Base-by-base conservation (phyloP, 164 flowering plant species). In the Malania oleifera region DNA sequence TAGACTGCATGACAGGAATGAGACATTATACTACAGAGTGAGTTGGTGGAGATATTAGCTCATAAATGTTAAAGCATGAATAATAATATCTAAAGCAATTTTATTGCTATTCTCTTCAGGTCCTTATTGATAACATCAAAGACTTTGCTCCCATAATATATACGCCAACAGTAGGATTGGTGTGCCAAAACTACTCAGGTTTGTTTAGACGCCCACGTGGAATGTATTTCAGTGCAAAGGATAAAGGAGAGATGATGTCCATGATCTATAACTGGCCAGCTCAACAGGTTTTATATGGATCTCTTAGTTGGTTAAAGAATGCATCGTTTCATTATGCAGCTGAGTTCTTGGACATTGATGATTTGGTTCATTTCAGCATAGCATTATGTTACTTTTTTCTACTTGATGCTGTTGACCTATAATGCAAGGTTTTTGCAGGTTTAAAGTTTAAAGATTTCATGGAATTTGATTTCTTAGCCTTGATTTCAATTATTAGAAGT, bases 221-320 rank as follows among this genome's bases (percentile, higher is more conserved):
- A 40, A 95, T 95, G 99, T 95, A 95, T 75, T 95, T 95, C 72
- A 95, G 99, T 77, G 99, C 95, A 26, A 88, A 83, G 67, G 99
- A 95, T 65, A 95, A 82, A 66, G 97, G 99, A 69, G 99, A 95
- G 77, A 91, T 95, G 97, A 91, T 95, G 95, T 95, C 99, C 28
- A 95, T 95, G 99, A 88, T 95, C 66, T 88, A 91, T 57, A 95
- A 95, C 66, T 95, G 99, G 99, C 99, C 99, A 31, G 71, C 91
- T 59, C 60, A 75, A 17, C 69, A 88, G 87, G 97, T 93, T 82
- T 25, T 20, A 0, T 52, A n/a, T 37, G 4, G 20, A n/a, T 54
- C 15, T 56, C 49, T 7, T 54, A 41, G 43, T n/a, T n/a, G n/a
- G n/a, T n/a, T n/a, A n/a, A n/a, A n/a, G n/a, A n/a, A n/a, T n/a